phyloP scores from a whole-genome alignment of 1,284 basidiomycete species.

The Cutaneotrichosporon curvatum region DNA sequence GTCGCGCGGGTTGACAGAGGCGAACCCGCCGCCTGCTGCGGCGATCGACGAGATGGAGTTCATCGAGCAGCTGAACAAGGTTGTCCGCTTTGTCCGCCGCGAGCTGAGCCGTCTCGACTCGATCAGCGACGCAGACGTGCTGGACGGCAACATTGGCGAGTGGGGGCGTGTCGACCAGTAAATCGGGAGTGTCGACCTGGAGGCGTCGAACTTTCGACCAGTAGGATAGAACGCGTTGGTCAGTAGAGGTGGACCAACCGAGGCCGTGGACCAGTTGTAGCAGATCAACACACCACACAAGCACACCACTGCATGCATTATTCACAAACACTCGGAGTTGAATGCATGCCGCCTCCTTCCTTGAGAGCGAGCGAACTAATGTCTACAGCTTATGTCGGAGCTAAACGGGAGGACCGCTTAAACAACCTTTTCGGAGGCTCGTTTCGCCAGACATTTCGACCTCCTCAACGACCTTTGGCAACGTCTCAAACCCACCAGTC shows the following conservation, averaged over 20 bases:
- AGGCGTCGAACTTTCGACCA: no score
- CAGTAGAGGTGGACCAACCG: no score
- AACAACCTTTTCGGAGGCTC: background rate
- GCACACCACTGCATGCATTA: no score
- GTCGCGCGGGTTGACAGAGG: slow-evolving; percentile 23
- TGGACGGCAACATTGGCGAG: slow-evolving; percentile 48
- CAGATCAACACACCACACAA: no score
- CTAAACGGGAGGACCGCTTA: no score
- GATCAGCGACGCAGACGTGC: slow-evolving; percentile 63
- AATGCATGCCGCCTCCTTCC: no score
- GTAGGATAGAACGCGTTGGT: no score
- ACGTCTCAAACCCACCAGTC: background rate
- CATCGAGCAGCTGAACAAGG: slow-evolving; percentile 64
- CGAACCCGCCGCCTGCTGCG: slow-evolving; percentile 15
- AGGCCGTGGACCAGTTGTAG: no score
- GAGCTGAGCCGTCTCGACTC: slow-evolving; percentile 68
- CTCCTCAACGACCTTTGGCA: background rate
- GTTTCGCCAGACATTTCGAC: background rate
- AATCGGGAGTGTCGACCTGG: background rate
- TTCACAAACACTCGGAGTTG: no score
- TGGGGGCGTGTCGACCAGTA: slow-evolving; percentile 28
- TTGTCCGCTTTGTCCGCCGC: slow-evolving; percentile 69
- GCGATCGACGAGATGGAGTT: slow-evolving; percentile 57
- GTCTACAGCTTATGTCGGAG: no score
- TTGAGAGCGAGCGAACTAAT: no score